phyloP scores from a whole-genome alignment of 352 stramenopile species.

The Thraustochytrium sp. region DNA sequence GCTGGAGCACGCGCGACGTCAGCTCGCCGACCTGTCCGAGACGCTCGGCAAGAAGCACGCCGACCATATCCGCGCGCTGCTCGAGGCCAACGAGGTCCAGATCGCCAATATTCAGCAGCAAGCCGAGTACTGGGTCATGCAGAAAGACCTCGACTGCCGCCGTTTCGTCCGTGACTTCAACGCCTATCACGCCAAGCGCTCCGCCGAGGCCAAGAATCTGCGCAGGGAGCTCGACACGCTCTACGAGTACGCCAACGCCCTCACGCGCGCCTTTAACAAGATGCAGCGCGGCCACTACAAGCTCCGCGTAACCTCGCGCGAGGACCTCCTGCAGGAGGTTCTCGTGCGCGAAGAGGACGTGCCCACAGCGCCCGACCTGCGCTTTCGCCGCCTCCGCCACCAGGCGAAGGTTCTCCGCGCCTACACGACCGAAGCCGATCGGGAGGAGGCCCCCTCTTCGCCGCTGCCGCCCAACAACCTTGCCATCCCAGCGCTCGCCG shows the following conservation, averaged over 20 bases:
- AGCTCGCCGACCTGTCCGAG: neutral
- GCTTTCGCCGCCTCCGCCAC: neutral
- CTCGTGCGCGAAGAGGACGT: neutral
- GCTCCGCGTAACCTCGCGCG: constrained; percentile 2
- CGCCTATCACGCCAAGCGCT: neutral
- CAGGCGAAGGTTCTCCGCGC: neutral
- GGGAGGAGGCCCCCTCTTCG: too few species aligned
- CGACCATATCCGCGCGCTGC: neutral
- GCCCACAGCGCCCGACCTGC: neutral
- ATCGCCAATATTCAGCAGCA: constrained; percentile 5
- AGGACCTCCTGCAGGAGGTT: constrained; percentile 8
- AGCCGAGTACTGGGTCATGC: constrained; percentile 30
- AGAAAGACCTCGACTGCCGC: constrained; percentile 22
- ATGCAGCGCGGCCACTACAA: constrained; percentile 27
- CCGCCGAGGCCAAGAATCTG: neutral
- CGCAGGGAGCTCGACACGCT: neutral
- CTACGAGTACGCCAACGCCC: neutral
- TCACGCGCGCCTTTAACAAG: constrained; percentile 20
- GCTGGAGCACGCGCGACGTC: neutral
- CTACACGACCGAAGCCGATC: neutral
- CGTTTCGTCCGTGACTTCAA: constrained; percentile 32
- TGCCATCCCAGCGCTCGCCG: too few species aligned
- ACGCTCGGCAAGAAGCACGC: neutral
- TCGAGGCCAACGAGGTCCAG: neutral
- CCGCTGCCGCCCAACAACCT: too few species aligned